phyloP scores from a whole-genome alignment of 169 alveolate species.

The Plasmodium chabaudi region DNA sequence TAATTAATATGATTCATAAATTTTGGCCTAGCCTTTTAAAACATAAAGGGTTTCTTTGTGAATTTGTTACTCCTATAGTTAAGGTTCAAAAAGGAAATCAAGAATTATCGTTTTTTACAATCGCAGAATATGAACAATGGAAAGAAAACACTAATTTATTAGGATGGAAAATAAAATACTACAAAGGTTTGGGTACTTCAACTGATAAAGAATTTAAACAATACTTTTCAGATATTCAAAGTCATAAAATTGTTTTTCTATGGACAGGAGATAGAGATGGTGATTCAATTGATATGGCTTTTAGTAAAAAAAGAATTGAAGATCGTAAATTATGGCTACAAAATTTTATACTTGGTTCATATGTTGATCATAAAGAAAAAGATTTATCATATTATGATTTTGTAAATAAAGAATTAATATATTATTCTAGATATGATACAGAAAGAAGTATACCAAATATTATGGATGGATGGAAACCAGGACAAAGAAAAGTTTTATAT shows the following conservation, averaged over 20 bases:
- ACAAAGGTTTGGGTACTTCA: constrained; percentile 99
- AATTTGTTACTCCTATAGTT: constrained; percentile 99
- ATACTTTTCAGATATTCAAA: constrained; percentile 95
- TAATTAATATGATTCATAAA: constrained; percentile 97
- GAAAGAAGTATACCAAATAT: constrained; percentile 97
- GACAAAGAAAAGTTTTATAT: constrained; percentile 98
- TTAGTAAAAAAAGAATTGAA: constrained; percentile 97
- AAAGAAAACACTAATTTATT: constrained; percentile 88
- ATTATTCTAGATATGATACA: constrained; percentile 97
- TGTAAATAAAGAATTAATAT: constrained; percentile 98
- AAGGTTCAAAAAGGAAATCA: constrained; percentile 95
- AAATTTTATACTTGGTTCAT: constrained; percentile 77
- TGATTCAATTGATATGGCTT: constrained; percentile 98
- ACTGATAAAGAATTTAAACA: constrained; percentile 98
- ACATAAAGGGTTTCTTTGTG: constrained; percentile 96
- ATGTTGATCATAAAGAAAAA: constrained; percentile 83
- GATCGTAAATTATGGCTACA: constrained; percentile 97
- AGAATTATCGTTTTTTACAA: constrained; percentile 95
- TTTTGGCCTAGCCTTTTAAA: constrained; percentile 99
- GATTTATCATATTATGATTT: constrained; percentile 94
- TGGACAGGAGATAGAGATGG: constrained; percentile 88
- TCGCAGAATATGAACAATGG: constrained; percentile 98
- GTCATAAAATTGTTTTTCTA: constrained; percentile 94
- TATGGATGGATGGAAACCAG: constrained; percentile 99
- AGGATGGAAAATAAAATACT: constrained; percentile 98